Conservation (phyloP, 495 filamentous ascomycete genomes). For the Xylaria venustula region DNA sequence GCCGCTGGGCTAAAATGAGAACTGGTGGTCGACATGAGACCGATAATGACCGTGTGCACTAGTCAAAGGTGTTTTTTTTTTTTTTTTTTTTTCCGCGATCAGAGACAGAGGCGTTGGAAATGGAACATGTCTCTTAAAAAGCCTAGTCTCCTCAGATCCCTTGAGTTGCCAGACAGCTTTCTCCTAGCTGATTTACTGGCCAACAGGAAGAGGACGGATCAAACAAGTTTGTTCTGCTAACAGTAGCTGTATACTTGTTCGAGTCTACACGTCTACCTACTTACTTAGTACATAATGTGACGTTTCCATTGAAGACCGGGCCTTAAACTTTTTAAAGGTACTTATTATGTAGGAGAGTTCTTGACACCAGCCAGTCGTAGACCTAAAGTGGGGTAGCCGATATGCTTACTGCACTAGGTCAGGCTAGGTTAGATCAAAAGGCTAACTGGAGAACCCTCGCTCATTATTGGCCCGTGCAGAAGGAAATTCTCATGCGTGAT, state of each 20-base stretch:
- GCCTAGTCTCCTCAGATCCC: neutral
- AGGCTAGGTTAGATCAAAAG: too few relatives aligned
- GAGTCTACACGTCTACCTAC: neutral
- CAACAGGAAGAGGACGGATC: neutral
- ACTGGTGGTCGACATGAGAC: neutral
- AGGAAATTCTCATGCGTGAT: constrained; percentile 11
- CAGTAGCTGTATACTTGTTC: neutral
- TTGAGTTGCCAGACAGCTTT: neutral
- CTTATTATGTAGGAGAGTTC: too few relatives aligned
- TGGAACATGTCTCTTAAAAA: neutral
- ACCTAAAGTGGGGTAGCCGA: too few relatives aligned
- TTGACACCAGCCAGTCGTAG: too few relatives aligned
- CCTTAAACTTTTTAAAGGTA: too few relatives aligned
- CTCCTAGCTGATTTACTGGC: neutral
- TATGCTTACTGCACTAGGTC: too few relatives aligned
- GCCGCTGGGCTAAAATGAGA: neutral
- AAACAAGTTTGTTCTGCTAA: constrained; percentile 3
- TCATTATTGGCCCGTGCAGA: constrained; percentile 17
- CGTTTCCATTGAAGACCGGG: neutral
- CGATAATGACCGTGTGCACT: too few relatives aligned
- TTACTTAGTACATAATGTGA: neutral
- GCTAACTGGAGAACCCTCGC: too few relatives aligned
- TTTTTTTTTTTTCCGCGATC: too few relatives aligned
- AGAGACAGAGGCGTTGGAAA: neutral
- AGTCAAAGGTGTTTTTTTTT: too few relatives aligned